Percentiles rank a stretch among this genome's conserved stretches.
Conservation (phyloP, 164 flowering plant genomes). For the Sextonia rubra region DNA sequence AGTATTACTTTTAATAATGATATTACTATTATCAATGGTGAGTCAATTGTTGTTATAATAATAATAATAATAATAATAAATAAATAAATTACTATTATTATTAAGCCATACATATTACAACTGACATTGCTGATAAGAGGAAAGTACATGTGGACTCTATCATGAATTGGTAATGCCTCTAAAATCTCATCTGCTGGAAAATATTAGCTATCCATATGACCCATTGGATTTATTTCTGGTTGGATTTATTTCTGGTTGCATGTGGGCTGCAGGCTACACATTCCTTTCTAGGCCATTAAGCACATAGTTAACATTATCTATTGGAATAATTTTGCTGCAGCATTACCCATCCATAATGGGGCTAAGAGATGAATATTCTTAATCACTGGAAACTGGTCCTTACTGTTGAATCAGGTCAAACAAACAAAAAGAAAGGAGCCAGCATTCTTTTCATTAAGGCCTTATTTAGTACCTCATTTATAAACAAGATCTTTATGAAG, state of each 20-base stretch:
- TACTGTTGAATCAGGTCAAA: no score
- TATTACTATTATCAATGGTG: no score
- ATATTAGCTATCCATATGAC: neutral
- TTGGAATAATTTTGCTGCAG: neutral
- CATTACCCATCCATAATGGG: no score
- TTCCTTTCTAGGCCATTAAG: neutral
- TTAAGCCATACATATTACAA: no score
- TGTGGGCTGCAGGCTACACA: neutral
- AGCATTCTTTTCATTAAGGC: neutral
- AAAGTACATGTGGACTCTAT: neutral
- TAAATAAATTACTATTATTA: no score
- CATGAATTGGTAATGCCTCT: neutral
- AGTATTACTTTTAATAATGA: no score
- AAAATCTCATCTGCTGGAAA: neutral
- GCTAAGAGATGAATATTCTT: no score
- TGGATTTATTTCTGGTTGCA: neutral
- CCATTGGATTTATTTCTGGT: neutral
- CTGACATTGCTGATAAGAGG: neutral
- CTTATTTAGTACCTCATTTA: neutral
- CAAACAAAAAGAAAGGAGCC: neutral
- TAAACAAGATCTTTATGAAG: neutral
- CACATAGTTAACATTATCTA: neutral
- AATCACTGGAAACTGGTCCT: no score
- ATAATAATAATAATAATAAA: no score
- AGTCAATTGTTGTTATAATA: no score